phyloP scores from a whole-genome alignment of 179 eudicot species.

The Dionaea muscipula region DNA sequence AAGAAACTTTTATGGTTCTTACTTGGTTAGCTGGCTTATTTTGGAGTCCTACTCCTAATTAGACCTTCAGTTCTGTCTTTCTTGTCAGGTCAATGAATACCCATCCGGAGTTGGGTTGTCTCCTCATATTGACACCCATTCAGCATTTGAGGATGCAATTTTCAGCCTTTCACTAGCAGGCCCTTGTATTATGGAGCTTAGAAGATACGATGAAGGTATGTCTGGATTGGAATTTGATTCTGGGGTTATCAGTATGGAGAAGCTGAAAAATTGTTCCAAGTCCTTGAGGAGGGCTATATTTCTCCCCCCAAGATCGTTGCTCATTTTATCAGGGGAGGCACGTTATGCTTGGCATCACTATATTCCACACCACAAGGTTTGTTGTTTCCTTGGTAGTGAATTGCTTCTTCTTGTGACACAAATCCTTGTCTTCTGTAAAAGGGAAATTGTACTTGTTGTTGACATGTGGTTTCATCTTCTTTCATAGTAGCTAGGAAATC shows the following conservation, averaged over 20 bases:
- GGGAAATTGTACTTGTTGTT: neutral
- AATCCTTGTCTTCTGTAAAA: neutral
- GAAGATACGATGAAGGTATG: slow-evolving; percentile 47
- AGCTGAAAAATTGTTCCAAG: slow-evolving; percentile 22
- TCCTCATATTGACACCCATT: slow-evolving; percentile 94
- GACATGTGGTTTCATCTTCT: neutral
- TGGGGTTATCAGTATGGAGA: slow-evolving; percentile 25
- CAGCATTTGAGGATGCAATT: slow-evolving; percentile 80
- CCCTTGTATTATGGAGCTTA: slow-evolving; percentile 92
- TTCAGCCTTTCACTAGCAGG: slow-evolving; percentile 93
- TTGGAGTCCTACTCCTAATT: neutral
- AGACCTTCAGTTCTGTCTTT: neutral
- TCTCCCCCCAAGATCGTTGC: slow-evolving; percentile 82
- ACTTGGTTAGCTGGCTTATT: too few species aligned
- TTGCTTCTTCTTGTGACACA: neutral
- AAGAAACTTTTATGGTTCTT: neutral
- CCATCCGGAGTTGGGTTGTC: slow-evolving; percentile 93
- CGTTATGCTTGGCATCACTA: slow-evolving; percentile 98
- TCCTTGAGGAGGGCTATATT: slow-evolving; percentile 49
- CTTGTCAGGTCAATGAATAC: slow-evolving; percentile 76
- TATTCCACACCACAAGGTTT: slow-evolving; percentile 97
- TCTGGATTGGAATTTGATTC: slow-evolving; percentile 25
- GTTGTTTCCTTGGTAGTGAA: neutral
- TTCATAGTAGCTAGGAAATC: too few species aligned
- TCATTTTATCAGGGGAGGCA: slow-evolving; percentile 78